Percentiles rank a stretch among this genome's conserved stretches.
These are phyloP conservation scores for Arxiozyma slooffiae DNA, from an alignment of 1,139 yeast genomes.

Conservation along the genomic window DNA sequence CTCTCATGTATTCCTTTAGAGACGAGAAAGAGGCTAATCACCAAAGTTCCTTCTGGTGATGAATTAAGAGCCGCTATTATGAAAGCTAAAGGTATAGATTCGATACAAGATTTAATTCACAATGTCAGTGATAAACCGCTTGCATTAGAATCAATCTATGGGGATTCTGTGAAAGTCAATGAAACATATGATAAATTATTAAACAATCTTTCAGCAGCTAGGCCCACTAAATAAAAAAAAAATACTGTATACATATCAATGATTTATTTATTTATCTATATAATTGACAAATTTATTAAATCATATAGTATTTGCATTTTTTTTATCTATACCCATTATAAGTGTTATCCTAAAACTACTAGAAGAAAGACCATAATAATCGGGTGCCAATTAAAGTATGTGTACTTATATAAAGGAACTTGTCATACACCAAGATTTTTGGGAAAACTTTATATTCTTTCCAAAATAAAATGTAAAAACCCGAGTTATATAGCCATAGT, in stretches of 20 bases:
- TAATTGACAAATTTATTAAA: too few species aligned
- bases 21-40: slow-evolving; percentile 12
- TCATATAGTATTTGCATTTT: not conserved
- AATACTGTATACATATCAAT: not conserved
- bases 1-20: not conserved
- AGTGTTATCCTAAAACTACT: too few species aligned
- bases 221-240: slow-evolving; percentile 3
- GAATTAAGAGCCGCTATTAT: slow-evolving; percentile 69
- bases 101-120: slow-evolving; percentile 59
- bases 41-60: slow-evolving; percentile 40
- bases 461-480: too few species aligned
- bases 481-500: too few species aligned
- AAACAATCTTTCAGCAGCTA: slow-evolving; percentile 44
- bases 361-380: too few species aligned
- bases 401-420: too few species aligned
- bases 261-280: not conserved
- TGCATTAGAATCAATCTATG: slow-evolving; percentile 48
- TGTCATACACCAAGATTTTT: too few species aligned
- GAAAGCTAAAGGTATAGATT: slow-evolving; percentile 66
- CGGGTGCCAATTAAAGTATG: too few species aligned
- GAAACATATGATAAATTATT: slow-evolving; percentile 62
- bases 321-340: too few species aligned
- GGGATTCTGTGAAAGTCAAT: slow-evolving; percentile 29
- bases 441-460: too few species aligned
- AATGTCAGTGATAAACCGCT: slow-evolving; percentile 49